Percentiles rank a stretch among this genome's conserved stretches.
Evolutionary conservation across 2,329 filamentous ascomycete genomes (phyloP).

Genomic region (Hypoxylon sp.): DNA sequence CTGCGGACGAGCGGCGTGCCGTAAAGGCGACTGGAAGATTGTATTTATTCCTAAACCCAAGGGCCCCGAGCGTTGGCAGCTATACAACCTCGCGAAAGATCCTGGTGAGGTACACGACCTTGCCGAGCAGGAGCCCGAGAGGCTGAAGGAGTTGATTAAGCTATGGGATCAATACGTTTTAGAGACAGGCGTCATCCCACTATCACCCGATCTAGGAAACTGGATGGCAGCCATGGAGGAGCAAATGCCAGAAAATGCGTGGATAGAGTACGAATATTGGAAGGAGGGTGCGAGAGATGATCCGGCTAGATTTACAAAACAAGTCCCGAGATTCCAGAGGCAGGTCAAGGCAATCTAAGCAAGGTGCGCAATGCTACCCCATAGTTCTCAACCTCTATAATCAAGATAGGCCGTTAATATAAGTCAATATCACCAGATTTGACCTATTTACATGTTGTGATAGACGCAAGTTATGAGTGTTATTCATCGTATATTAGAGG

Average conservation of each 20-base stretch:
- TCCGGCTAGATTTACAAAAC: conserved; percentile 60
- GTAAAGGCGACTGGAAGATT: conserved; percentile 58
- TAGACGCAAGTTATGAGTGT: too few relatives aligned
- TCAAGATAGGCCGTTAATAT: not conserved
- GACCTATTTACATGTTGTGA: not conserved
- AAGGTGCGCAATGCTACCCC: not conserved
- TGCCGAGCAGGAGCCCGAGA: conserved; percentile 53
- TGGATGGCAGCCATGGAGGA: conserved; percentile 73
- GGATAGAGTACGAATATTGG: conserved; percentile 78
- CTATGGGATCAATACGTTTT: conserved; percentile 59
- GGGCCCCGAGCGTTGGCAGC: conserved; percentile 64
- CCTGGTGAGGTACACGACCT: conserved; percentile 62
- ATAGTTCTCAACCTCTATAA: not conserved
- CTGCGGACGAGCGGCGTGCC: conserved; percentile 55
- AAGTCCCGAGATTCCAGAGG: conserved; percentile 51
- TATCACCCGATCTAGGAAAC: conserved; percentile 70
- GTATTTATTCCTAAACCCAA: conserved; percentile 65
- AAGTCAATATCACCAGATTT: not conserved
- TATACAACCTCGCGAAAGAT: conserved; percentile 63
- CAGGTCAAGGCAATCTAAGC: conserved; percentile 49
- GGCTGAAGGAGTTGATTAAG: conserved; percentile 53
- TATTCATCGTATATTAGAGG: too few relatives aligned
- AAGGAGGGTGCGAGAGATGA: conserved; percentile 60
- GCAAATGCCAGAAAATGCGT: conserved; percentile 75
- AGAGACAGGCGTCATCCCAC: conserved; percentile 72